phyloP scores from a whole-genome alignment of 495 filamentous ascomycete genomes.

The Penicillium paradoxum region DNA sequence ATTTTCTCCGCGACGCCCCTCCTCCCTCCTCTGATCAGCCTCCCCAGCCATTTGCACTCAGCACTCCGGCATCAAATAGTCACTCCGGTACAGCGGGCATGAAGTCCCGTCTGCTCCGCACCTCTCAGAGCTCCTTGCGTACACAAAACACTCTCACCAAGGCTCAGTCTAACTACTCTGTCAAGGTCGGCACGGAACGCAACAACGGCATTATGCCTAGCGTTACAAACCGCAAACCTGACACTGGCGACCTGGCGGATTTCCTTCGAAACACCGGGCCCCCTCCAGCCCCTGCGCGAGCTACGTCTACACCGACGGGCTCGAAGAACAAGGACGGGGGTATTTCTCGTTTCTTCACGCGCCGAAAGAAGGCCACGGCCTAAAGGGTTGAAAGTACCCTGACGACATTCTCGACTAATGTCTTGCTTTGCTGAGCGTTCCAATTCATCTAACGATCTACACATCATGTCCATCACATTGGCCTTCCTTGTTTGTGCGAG shows the following conservation, averaged over 20 bases:
- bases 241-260: slow-evolving; percentile 70
- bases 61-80: slow-evolving; percentile 36
- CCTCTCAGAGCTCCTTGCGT: slow-evolving; percentile 29
- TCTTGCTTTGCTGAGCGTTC: slow-evolving; percentile 35
- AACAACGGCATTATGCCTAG: slow-evolving; percentile 27
- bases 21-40: slow-evolving; percentile 57
- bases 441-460: slow-evolving; percentile 29
- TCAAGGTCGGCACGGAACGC: slow-evolving; percentile 38
- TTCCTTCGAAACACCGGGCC: slow-evolving; percentile 75
- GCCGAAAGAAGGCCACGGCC: slow-evolving; percentile 41
- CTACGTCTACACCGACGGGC: slow-evolving; percentile 7
- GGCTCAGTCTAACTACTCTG: slow-evolving; percentile 33
- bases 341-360: slow-evolving; percentile 38
- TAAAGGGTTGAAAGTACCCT: slow-evolving; percentile 13
- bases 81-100: slow-evolving; percentile 42
- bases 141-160: slow-evolving; percentile 17
- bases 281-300: slow-evolving; percentile 49
- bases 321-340: slow-evolving; percentile 26
- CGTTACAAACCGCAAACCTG: slow-evolving; percentile 31
- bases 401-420: slow-evolving; percentile 19
- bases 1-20: slow-evolving; percentile 80
- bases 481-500: slow-evolving; percentile 6
- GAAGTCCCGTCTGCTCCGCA: slow-evolving; percentile 58
- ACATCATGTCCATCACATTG: slow-evolving; percentile 25
- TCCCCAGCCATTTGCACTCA: slow-evolving; percentile 36